Evolutionary conservation across 495 filamentous ascomycete species (phyloP).

Genomic region (Neurospora tetraspora): DNA sequence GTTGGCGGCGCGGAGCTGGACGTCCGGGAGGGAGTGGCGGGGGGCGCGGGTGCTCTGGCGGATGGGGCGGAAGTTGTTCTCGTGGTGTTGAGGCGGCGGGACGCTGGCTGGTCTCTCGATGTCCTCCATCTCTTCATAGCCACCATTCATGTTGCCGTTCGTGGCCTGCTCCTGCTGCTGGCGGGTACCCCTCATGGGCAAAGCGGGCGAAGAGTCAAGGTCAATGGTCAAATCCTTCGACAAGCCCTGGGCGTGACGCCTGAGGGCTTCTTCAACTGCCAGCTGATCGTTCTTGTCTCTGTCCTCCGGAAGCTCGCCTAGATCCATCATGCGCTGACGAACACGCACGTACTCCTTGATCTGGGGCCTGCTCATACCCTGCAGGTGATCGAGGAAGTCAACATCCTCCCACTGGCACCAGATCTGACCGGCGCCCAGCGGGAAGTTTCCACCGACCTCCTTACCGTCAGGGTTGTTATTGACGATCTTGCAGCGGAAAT

Average conservation of each 20-base stretch:
- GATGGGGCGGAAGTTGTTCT: slow-evolving; percentile 4
- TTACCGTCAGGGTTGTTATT: slow-evolving; percentile 40
- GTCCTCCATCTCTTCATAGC: slow-evolving; percentile 7
- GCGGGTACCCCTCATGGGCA: slow-evolving; percentile 13
- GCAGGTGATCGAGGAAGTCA: slow-evolving; percentile 36
- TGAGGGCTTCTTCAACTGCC: slow-evolving; percentile 37
- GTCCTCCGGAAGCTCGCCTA: slow-evolving; percentile 33
- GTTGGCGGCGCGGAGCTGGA: slow-evolving; percentile 23
- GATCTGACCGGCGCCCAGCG: slow-evolving; percentile 38
- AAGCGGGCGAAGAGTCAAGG: slow-evolving; percentile 1
- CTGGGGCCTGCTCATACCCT: slow-evolving; percentile 32
- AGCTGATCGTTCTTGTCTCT: slow-evolving; percentile 36
- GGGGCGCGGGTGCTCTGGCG: slow-evolving; percentile 21
- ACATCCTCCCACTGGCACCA: slow-evolving; percentile 49
- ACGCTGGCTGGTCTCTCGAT: slow-evolving; percentile 3
- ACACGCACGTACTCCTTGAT: slow-evolving; percentile 46
- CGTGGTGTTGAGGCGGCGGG: slow-evolving; percentile 5
- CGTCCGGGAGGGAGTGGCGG: slow-evolving; percentile 20
- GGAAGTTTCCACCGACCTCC: slow-evolving; percentile 38
- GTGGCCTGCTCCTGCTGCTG: not conserved
- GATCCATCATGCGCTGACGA: slow-evolving; percentile 38
- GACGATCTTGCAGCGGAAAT: slow-evolving; percentile 44
- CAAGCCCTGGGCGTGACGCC: slow-evolving; percentile 24
- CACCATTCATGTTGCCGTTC: slow-evolving; percentile 3
- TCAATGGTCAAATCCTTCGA: slow-evolving; percentile 2